Base-by-base conservation (phyloP, 2,329 filamentous ascomycete genomes). In the Hypocrella siamensis region DNA sequence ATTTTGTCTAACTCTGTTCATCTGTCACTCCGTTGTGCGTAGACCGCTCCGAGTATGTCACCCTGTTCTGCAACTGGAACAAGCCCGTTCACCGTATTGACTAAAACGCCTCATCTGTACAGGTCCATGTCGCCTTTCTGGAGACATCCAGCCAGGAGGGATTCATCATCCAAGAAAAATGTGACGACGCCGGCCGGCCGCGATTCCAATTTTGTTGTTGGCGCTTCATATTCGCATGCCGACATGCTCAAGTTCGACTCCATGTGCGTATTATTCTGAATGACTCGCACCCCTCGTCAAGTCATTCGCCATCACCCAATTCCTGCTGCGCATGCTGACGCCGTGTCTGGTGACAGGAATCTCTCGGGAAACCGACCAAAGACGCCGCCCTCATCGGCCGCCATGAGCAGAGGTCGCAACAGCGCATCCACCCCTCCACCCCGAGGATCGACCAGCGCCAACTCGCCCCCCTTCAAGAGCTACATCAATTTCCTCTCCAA, bases 191-290 rank as follows among this genome's bases (percentile, higher is more conserved):
- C 53, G 26, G 41, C 41, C 19, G 51, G 60, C 31, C 67, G 70
- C 50, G 76, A 80, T 44, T 60, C 75, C 31, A 73, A 65, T 46
- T 70, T 88, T 38, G 81, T 98, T 22, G 80, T 96, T 37, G 90
- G 90, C 43, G 90, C 90, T 35, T 79, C 86, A 28, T 98, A 98
- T 53, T 96, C 90, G 11, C 90, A 98, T 56, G 83, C 88, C 18
- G 86, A 96, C 58, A 83, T 93, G 49, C 67, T 94, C 45, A 93
- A 88, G 56, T 79, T 88, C 48, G 82, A 84, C 48, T 72, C 75
- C 18, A 46, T 88, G 83, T 90, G 68, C 42, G 69, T 55, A 15
- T 24, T 7, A 4, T 14, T 14, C n/a, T 7, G 10, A 4, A 14
- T 26, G 3, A 9, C 3, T 24, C 9, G 21, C 9, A 24, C 21